Conservation (phyloP, 148 eudicot species). For the Rhododendron williamsianum region DNA sequence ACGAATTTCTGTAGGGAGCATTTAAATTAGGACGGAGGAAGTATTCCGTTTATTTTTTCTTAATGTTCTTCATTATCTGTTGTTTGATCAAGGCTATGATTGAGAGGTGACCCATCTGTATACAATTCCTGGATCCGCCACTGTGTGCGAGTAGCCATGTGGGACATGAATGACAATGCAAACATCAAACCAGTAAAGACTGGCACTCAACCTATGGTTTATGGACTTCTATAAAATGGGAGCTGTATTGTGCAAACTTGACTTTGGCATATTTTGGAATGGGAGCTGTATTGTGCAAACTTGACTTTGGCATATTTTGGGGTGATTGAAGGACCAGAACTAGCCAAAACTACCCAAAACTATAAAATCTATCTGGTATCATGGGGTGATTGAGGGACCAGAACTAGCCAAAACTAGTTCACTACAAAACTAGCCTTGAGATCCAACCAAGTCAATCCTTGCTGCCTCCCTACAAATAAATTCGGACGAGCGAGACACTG, state of each 20-base stretch:
- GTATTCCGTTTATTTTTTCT: no score
- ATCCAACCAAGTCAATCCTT: background rate
- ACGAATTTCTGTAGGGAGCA: no score
- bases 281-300: no score
- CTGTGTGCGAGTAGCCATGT: background rate
- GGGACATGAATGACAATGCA: background rate
- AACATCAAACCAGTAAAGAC: background rate
- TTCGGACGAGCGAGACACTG: background rate
- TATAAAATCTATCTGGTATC: background rate
- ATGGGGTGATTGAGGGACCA: background rate
- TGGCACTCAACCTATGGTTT: background rate
- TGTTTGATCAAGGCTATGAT: no score
- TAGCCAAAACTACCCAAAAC: background rate
- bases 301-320: no score
- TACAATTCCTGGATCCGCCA: no score
- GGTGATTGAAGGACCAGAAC: no score
- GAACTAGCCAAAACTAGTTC: background rate
- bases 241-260: no score
- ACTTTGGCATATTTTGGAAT: no score
- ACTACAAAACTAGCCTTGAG: background rate
- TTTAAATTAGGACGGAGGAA: no score
- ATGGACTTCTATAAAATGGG: background rate
- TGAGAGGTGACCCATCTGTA: no score
- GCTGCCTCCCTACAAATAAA: background rate
- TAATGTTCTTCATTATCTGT: no score